A percentile compares a stretch with the other conserved stretches of the same genome.
Evolutionary conservation across 1,284 basidiomycete genomes (phyloP).

Genomic region (Fomes fomentarius): DNA sequence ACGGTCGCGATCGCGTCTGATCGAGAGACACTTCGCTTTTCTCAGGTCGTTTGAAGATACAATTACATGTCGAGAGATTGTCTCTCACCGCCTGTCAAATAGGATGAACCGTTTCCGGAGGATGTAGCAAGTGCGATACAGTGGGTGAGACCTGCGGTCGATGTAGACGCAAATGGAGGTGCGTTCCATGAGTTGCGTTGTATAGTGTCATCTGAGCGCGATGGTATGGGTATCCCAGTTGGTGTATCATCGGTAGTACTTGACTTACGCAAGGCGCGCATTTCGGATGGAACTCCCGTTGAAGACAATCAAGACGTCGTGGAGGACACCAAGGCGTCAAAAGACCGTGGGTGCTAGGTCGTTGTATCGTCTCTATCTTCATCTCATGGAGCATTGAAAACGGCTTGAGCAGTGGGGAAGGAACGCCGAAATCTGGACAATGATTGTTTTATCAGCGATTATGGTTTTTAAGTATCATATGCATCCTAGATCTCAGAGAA

Average conservation of each 20-base stretch:
- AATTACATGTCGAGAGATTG: too few species aligned
- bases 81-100: too few species aligned
- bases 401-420: too few species aligned
- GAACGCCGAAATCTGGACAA: too few species aligned
- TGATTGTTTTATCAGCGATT: not conserved
- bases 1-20: constrained; percentile 15
- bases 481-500: too few species aligned
- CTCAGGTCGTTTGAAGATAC: constrained; percentile 10
- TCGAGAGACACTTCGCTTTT: constrained; percentile 8
- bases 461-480: too few species aligned
- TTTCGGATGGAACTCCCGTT: not conserved
- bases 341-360: too few species aligned
- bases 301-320: not conserved
- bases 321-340: too few species aligned
- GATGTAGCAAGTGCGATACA: not conserved
- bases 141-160: constrained; percentile 1
- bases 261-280: not conserved
- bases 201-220: too few species aligned
- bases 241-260: constrained; percentile 5
- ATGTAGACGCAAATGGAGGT: constrained; percentile 13
- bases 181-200: not conserved
- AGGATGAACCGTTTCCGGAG: constrained; percentile 8
- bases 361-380: too few species aligned
- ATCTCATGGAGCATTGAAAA: too few species aligned
- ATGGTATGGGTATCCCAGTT: not conserved